These are phyloP conservation scores for Phialophora verrucosa DNA, from an alignment of 2,329 filamentous ascomycete genomes.

Conservation along the genomic window DNA sequence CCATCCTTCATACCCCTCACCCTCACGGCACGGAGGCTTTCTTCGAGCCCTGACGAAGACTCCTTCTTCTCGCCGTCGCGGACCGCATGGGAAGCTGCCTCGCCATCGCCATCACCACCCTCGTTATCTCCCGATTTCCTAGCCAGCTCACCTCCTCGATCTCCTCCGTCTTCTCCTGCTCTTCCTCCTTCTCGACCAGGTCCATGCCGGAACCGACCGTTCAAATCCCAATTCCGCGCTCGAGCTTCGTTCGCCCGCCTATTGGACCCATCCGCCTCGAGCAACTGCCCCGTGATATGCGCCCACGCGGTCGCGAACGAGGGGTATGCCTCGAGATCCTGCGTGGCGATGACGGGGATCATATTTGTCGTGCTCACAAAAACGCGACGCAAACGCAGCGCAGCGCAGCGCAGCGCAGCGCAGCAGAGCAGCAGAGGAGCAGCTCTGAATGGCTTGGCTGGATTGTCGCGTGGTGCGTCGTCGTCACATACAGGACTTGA, in stretches of 20 bases:
- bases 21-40: slow-evolving; percentile 16
- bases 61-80: background rate
- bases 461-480: too few species aligned
- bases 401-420: background rate
- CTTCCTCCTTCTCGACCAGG: background rate
- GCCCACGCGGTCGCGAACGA: slow-evolving; percentile 52
- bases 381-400: background rate
- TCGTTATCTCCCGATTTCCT: background rate
- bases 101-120: background rate
- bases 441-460: too few species aligned
- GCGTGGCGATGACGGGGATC: slow-evolving; percentile 50
- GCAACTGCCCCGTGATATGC: slow-evolving; percentile 46
- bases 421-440: too few species aligned
- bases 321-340: slow-evolving; percentile 49
- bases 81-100: background rate
- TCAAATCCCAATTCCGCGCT: background rate
- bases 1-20: slow-evolving; percentile 41
- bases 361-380: slow-evolving; percentile 38
- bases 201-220: background rate
- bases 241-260: slow-evolving; percentile 41
- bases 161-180: background rate
- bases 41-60: slow-evolving; percentile 3
- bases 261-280: slow-evolving; percentile 51
- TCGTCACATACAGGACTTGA: too few species aligned
- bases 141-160: background rate